Evolutionary conservation across 2,329 filamentous ascomycete genomes (phyloP).

Genomic region (Parasarocladium wereldwijsianum): DNA sequence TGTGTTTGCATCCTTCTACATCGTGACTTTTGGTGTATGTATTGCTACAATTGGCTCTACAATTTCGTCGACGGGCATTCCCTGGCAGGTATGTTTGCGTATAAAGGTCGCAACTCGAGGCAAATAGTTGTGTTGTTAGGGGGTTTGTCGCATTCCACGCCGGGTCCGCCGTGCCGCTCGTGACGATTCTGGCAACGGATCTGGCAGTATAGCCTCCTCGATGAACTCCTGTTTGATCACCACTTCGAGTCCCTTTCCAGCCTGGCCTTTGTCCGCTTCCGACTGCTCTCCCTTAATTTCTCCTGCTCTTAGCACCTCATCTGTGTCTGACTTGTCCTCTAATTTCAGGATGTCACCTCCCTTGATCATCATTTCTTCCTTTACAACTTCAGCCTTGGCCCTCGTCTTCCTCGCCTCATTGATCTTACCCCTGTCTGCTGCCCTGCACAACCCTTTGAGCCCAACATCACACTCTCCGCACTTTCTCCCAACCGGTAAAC

Average conservation of each 20-base stretch:
- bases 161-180: background rate
- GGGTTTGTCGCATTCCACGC: no score
- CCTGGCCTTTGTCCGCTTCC: no score
- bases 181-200: no score
- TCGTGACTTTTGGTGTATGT: no score
- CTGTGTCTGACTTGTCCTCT: no score
- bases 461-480: conserved; percentile 83
- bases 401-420: conserved; percentile 34
- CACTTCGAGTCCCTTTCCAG: conserved; percentile 10
- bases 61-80: no score
- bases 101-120: no score
- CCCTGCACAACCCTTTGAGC: conserved; percentile 58
- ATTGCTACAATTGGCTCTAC: no score
- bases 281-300: conserved; percentile 7
- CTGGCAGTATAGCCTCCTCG: conserved; percentile 6
- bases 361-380: conserved; percentile 11
- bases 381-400: conserved; percentile 11
- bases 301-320: no score
- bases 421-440: conserved; percentile 52
- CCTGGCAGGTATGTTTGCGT: no score
- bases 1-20: no score
- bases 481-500: conserved; percentile 60
- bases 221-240: conserved; percentile 17
- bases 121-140: no score
- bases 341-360: conserved; percentile 11